phyloP scores from a whole-genome alignment of 805 yeast genomes.

The Kluyveromyces starmeri region DNA sequence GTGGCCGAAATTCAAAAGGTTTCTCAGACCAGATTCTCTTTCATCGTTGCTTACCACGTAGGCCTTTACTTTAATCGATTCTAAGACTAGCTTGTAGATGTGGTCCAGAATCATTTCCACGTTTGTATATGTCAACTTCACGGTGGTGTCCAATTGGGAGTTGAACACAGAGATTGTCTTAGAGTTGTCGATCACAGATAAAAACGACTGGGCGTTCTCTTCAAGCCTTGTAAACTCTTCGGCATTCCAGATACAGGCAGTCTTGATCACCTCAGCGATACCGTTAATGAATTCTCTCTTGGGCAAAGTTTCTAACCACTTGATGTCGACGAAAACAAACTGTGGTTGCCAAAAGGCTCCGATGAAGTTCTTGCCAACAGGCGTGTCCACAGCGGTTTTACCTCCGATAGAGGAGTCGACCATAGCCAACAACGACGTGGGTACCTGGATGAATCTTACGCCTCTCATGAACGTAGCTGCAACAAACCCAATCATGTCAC shows the following conservation, averaged over 20 bases:
- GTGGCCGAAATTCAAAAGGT: constrained; percentile 90
- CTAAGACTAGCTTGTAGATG: constrained; percentile 68
- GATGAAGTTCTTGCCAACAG: constrained; percentile 87
- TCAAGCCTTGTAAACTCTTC: constrained; percentile 81
- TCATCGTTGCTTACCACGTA: constrained; percentile 91
- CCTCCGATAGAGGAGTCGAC: constrained; percentile 98
- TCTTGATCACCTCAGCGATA: constrained; percentile 95
- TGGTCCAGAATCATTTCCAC: constrained; percentile 63
- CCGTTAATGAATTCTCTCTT: constrained; percentile 94
- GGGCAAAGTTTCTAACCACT: constrained; percentile 81
- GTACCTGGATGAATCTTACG: constrained; percentile 85
- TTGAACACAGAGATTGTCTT: constrained; percentile 11
- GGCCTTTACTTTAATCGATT: constrained; percentile 85
- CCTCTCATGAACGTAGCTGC: constrained; percentile 99
- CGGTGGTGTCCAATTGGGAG: constrained; percentile 23
- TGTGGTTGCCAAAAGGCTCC: constrained; percentile 98
- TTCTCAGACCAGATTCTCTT: constrained; percentile 89
- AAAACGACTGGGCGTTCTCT: constrained; percentile 57
- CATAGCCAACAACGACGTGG: constrained; percentile 91
- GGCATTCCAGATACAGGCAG: constrained; percentile 97
- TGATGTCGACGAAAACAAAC: constrained; percentile 78
- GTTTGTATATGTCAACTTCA: constrained; percentile 45
- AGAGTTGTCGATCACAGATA: constrained; percentile 48
- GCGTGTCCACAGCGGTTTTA: constrained; percentile 96
- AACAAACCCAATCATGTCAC: constrained; percentile 97